Evolutionary conservation across 2,329 filamentous ascomycete species (phyloP).

Genomic region (Pyricularia pennisetigena): DNA sequence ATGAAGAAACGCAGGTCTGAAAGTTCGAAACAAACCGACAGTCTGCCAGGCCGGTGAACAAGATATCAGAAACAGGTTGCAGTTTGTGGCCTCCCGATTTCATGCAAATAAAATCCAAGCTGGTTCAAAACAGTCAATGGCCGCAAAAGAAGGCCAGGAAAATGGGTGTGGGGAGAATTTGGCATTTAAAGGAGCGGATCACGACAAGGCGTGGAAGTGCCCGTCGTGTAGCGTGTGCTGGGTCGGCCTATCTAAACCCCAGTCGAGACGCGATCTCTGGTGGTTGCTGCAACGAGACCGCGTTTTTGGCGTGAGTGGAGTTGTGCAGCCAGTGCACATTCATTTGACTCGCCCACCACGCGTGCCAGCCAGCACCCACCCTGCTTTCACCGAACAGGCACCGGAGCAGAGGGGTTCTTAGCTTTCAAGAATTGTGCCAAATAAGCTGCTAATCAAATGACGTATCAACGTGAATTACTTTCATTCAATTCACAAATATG

Average conservation of each 20-base stretch:
- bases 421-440: neutral
- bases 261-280: conserved; percentile 2
- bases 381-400: neutral
- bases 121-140: neutral
- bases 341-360: neutral
- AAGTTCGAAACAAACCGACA: neutral
- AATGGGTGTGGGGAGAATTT: conserved; percentile 4
- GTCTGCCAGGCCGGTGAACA: neutral
- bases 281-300: conserved; percentile 4
- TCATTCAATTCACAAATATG: too few species aligned
- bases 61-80: neutral
- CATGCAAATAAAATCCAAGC: neutral
- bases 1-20: neutral
- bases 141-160: conserved; percentile 1
- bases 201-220: neutral
- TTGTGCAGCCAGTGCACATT: neutral
- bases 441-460: neutral
- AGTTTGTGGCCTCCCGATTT: neutral
- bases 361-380: neutral
- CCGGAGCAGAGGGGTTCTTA: neutral
- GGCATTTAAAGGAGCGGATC: conserved; percentile 3
- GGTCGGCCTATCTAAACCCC: conserved; percentile 1
- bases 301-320: conserved; percentile 5
- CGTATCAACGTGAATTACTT: neutral
- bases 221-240: neutral